A percentile compares a stretch with the other conserved stretches of the same genome.
Evolutionary conservation across 768 basidiomycete species (phyloP).

Genomic region (Lepiota subincarnata): DNA sequence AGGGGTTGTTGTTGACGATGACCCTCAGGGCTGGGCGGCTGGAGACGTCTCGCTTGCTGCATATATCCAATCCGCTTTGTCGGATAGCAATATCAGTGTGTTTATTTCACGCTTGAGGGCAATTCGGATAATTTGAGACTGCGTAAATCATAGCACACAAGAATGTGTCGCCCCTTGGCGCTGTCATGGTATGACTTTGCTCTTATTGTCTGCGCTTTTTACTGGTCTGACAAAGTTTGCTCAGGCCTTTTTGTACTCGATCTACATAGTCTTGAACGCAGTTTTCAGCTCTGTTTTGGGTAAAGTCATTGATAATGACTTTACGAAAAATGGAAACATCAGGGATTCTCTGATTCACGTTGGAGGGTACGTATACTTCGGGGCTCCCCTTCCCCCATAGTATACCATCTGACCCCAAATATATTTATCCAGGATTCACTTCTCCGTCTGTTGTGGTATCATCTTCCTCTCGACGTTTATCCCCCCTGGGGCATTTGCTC

Average conservation of each 20-base stretch:
- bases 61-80: slow-evolving; percentile 27
- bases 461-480: slow-evolving; percentile 27
- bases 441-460: slow-evolving; percentile 24
- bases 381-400: background rate
- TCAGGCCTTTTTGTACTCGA: slow-evolving; percentile 28
- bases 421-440: slow-evolving; percentile 20
- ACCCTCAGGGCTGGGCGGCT: slow-evolving; percentile 29
- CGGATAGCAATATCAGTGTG: slow-evolving; percentile 24
- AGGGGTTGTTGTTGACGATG: background rate
- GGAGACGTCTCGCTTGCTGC: slow-evolving; percentile 32
- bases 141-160: slow-evolving; percentile 17
- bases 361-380: slow-evolving; percentile 23
- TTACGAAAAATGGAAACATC: slow-evolving; percentile 19
- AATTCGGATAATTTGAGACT: background rate
- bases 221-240: too few relatives aligned
- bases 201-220: too few relatives aligned
- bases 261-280: slow-evolving; percentile 27
- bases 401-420: background rate
- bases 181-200: slow-evolving; percentile 18
- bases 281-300: slow-evolving; percentile 22
- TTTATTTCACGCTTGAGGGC: background rate
- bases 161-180: slow-evolving; percentile 26
- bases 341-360: slow-evolving; percentile 19
- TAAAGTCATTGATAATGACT: slow-evolving; percentile 28
- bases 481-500: slow-evolving; percentile 25